phyloP scores from a whole-genome alignment of 2,329 filamentous ascomycete species.

The Trichoderma aggressivum region DNA sequence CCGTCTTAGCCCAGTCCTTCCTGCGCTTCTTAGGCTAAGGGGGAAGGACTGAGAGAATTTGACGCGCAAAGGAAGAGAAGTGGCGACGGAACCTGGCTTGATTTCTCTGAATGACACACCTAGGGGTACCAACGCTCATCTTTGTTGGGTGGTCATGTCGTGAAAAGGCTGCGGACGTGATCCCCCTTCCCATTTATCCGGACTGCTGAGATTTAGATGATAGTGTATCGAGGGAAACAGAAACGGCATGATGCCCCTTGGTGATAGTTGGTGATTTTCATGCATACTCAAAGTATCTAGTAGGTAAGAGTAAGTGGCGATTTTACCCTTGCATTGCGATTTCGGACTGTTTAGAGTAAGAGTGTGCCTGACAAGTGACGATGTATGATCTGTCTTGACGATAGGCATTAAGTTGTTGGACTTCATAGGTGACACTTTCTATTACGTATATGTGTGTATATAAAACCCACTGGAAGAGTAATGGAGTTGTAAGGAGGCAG shows the following conservation, averaged over 20 bases:
- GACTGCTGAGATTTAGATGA: neutral
- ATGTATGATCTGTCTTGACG: neutral
- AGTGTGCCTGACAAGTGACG: neutral
- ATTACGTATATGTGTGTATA: too few species aligned
- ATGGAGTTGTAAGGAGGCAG: too few species aligned
- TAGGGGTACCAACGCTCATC: neutral
- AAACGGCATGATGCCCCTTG: rapidly evolving
- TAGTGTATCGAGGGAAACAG: neutral
- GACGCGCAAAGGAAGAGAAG: neutral
- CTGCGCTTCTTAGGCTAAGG: neutral
- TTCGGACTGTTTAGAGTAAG: neutral
- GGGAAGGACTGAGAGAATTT: neutral
- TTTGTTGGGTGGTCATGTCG: neutral
- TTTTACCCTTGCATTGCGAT: too few species aligned
- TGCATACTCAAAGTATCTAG: too few species aligned
- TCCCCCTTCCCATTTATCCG: neutral
- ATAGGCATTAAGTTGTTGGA: neutral
- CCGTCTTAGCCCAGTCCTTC: neutral
- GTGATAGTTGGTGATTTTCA: neutral
- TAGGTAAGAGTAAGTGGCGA: too few species aligned
- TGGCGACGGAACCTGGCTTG: neutral
- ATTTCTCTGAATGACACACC: neutral
- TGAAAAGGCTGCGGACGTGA: neutral
- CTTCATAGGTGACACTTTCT: too few species aligned
- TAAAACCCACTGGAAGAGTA: too few species aligned